Evolutionary conservation across 345 rosid species (phyloP).

Genomic region (Rhizophora mangle): DNA sequence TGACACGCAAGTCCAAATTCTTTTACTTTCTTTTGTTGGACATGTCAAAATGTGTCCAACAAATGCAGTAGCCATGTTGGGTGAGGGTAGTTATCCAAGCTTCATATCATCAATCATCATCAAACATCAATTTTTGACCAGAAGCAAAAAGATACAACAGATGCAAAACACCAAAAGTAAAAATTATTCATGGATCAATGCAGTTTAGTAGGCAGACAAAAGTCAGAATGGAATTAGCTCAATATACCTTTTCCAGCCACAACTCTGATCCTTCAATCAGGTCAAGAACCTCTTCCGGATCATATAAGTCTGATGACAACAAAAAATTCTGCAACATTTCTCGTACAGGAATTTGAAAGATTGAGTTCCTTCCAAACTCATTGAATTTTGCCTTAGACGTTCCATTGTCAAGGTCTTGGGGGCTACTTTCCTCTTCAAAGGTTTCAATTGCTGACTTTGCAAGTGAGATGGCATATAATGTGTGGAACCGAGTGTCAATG

Average conservation of each 20-base stretch:
- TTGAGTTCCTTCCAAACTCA: constrained; percentile 37
- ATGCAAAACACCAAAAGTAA: neutral
- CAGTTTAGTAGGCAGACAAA: constrained; percentile 6
- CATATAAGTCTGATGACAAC: constrained; percentile 74
- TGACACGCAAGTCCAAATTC: too few species aligned
- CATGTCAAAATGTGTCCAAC: too few species aligned
- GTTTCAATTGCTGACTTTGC: constrained; percentile 78
- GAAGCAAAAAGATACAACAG: neutral
- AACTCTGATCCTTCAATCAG: constrained; percentile 83
- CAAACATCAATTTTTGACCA: too few species aligned
- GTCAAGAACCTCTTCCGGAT: constrained; percentile 82
- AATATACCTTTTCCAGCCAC: constrained; percentile 94
- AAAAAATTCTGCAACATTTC: constrained; percentile 87
- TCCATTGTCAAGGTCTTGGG: constrained; percentile 31
- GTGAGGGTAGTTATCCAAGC: too few species aligned
- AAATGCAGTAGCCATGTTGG: too few species aligned
- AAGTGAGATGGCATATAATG: constrained; percentile 84
- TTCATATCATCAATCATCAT: too few species aligned
- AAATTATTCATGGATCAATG: neutral
- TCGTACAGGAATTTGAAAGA: constrained; percentile 67
- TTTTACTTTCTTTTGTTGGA: too few species aligned
- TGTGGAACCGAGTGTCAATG: constrained; percentile 70
- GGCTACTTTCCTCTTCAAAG: constrained; percentile 39
- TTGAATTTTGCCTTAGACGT: constrained; percentile 28
- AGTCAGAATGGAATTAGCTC: constrained; percentile 6